Percentiles rank a stretch among this genome's conserved stretches.
Conservation (phyloP, 805 yeast species). For the Saccharomycopsis javanensis region DNA sequence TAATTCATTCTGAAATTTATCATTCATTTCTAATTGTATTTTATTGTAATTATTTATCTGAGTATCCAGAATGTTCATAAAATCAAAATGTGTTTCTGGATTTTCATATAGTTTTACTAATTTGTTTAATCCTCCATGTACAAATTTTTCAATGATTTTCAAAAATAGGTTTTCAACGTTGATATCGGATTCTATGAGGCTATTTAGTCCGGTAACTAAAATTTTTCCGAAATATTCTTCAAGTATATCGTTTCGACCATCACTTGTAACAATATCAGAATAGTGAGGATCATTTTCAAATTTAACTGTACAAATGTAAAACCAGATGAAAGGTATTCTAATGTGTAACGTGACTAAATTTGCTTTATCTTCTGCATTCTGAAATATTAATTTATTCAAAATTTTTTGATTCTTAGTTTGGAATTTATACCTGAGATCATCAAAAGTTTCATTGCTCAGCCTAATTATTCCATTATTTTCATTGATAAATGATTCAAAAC, state of each 20-base stretch:
- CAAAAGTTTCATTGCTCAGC: not conserved
- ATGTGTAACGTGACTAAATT: slow-evolving; percentile 20
- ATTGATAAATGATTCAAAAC: not conserved
- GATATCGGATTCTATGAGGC: not conserved
- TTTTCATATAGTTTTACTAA: not conserved
- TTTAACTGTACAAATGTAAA: not conserved
- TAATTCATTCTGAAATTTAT: not conserved
- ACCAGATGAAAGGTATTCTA: slow-evolving; percentile 21
- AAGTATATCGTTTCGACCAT: not conserved
- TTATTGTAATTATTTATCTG: not conserved
- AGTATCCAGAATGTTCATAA: not conserved
- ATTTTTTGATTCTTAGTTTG: not conserved
- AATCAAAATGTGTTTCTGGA: not conserved
- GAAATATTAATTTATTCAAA: not conserved
- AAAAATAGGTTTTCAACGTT: not conserved
- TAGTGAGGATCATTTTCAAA: not conserved
- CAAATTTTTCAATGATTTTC: not conserved
- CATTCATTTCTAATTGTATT: not conserved
- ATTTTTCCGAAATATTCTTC: not conserved
- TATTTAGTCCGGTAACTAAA: not conserved
- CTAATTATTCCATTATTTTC: not conserved
- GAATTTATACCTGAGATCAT: not conserved
- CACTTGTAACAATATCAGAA: not conserved
- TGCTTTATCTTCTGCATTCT: not conserved
- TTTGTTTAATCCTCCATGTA: not conserved